phyloP scores from a whole-genome alignment of 495 filamentous ascomycete genomes.

The Penicillium angulare region DNA sequence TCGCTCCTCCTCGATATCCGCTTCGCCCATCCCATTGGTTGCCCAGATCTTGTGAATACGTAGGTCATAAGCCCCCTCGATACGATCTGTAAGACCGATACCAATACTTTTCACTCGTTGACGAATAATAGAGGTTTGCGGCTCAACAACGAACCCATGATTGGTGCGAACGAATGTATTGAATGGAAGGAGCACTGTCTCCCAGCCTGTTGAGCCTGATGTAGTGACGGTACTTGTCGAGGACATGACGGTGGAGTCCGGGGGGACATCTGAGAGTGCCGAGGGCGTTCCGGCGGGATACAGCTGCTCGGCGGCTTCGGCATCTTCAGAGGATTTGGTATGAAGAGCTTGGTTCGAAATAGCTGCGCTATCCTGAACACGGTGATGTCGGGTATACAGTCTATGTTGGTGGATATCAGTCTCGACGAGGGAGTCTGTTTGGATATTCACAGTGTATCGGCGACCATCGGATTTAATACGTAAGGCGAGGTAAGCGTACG shows the following conservation, averaged over 20 bases:
- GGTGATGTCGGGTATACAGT: constrained; percentile 69
- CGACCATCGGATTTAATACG: constrained; percentile 90
- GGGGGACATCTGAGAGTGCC: constrained; percentile 39
- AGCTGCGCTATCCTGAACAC: constrained; percentile 23
- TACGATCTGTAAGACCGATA: constrained; percentile 82
- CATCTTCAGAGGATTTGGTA: constrained; percentile 17
- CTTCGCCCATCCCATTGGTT: constrained; percentile 46
- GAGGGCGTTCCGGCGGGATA: constrained; percentile 33
- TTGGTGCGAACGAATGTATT: constrained; percentile 94
- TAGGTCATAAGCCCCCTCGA: constrained; percentile 83
- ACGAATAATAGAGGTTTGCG: constrained; percentile 80
- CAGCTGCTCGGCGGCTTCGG: constrained; percentile 19
- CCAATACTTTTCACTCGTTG: constrained; percentile 83
- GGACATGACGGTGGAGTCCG: constrained; percentile 39
- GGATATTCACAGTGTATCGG: constrained; percentile 91
- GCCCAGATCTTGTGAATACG: constrained; percentile 84
- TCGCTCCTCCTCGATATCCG: constrained; percentile 39
- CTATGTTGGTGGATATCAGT: constrained; percentile 96
- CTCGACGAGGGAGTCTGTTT: constrained; percentile 87
- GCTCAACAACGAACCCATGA: constrained; percentile 83
- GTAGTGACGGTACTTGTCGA: constrained; percentile 31
- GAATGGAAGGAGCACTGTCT: constrained; percentile 86
- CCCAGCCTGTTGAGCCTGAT: constrained; percentile 74
- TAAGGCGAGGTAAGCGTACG: constrained; percentile 81
- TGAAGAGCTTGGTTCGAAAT: constrained; percentile 7